These are phyloP conservation scores for Lactarius tabidus DNA, from an alignment of 768 basidiomycete species.

Conservation along the genomic window DNA sequence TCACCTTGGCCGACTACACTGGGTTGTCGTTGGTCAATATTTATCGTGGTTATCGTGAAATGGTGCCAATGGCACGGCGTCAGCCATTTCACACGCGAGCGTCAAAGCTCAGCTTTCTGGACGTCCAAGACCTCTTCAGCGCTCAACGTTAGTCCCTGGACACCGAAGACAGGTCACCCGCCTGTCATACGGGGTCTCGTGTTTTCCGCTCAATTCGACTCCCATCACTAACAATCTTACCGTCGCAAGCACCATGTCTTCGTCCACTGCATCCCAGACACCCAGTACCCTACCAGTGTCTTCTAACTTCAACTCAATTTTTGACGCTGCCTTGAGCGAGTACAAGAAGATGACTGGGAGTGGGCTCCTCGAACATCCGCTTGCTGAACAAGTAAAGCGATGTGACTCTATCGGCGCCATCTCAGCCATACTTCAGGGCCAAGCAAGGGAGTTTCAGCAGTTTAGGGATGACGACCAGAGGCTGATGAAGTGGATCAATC, in stretches of 20 bases:
- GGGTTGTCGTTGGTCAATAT: too few relatives aligned
- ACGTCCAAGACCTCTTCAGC: too few relatives aligned
- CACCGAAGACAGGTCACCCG: too few relatives aligned
- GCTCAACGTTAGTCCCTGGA: too few relatives aligned
- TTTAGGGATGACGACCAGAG: background rate
- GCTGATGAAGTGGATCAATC: background rate
- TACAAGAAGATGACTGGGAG: constrained; percentile 7
- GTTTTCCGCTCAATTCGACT: too few relatives aligned
- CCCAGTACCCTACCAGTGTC: background rate
- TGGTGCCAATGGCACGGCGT: too few relatives aligned
- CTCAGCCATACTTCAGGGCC: background rate
- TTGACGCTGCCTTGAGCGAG: background rate
- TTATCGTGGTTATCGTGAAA: too few relatives aligned
- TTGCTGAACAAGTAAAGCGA: background rate
- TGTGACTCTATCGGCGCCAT: background rate
- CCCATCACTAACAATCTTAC: background rate
- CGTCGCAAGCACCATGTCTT: background rate
- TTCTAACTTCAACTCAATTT: background rate
- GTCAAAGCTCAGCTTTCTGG: too few relatives aligned
- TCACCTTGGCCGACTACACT: too few relatives aligned
- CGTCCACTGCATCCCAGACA: background rate
- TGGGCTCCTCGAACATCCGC: constrained; percentile 1
- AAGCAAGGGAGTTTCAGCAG: background rate
- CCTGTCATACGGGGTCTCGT: too few relatives aligned
- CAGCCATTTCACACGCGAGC: too few relatives aligned